Evolutionary conservation across 2,329 filamentous ascomycete species (phyloP).

Genomic region (Clonostachys rosea): DNA sequence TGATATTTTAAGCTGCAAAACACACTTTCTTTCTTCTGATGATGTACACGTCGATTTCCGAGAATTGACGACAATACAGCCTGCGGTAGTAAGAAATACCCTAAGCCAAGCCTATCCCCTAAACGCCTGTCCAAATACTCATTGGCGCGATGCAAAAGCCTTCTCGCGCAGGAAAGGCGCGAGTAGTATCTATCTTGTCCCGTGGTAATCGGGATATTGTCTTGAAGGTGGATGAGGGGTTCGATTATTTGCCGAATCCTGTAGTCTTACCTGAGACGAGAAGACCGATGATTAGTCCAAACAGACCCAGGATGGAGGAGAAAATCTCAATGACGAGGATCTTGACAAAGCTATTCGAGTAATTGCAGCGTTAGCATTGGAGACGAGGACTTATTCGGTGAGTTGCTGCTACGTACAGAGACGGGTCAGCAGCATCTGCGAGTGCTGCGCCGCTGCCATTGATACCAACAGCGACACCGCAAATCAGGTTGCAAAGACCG

Average conservation of each 20-base stretch:
- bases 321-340: slow-evolving; percentile 99
- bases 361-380: slow-evolving; percentile 12
- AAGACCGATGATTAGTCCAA: slow-evolving; percentile 91
- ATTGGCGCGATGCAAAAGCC: slow-evolving; percentile 25
- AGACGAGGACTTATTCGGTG: background rate
- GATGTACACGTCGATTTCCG: slow-evolving; percentile 1
- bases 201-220: slow-evolving; percentile 7
- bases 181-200: too few relatives aligned
- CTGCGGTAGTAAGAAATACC: slow-evolving; percentile 15
- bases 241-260: slow-evolving; percentile 54
- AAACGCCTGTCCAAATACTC: slow-evolving; percentile 30
- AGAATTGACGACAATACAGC: slow-evolving; percentile 3
- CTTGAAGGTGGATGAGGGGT: slow-evolving; percentile 9
- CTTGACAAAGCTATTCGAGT: slow-evolving; percentile 78
- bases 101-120: slow-evolving; percentile 22
- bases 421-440: slow-evolving; percentile 89
- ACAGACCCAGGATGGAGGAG: slow-evolving; percentile 93
- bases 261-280: slow-evolving; percentile 79
- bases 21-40: background rate
- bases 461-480: slow-evolving; percentile 94
- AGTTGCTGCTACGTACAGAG: slow-evolving; percentile 58
- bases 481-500: slow-evolving; percentile 92
- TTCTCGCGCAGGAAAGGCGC: too few relatives aligned
- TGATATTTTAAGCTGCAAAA: too few relatives aligned
- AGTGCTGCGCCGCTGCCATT: slow-evolving; percentile 96